Evolutionary conservation across 2,329 filamentous ascomycete species (phyloP), one percentile per base, ranked within the genome.

Genomic region (Xylariaceae sp.): DNA sequence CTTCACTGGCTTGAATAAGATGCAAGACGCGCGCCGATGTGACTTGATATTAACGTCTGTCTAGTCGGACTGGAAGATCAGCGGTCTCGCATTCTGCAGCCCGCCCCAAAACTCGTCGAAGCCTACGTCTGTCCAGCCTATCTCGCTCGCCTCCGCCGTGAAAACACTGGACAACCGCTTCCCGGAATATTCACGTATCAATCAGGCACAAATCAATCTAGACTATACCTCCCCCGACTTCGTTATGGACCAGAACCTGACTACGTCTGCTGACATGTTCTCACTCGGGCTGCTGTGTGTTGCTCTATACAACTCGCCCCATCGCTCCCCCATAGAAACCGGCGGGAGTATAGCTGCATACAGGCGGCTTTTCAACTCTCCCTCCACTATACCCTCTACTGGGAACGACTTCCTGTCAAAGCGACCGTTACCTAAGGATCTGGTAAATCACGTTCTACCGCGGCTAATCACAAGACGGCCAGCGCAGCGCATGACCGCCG

Each of bases 211-310:
- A 70, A 77, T 99, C 55, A 88, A 94, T 68, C 80, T 97, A 60
- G 92, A 99, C 73, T 99, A 90, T 68, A 88, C 89, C 0, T 96
- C 92, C 1, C 94, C 94, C 1, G 94, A 99, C 71, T 96, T 97
- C 65, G 87, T 95, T 44, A 76, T 99, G 55, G 94, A 99, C 71
- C 89, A 86, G 57, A 95, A 92, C 68, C 80, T 96, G 49, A 92
- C 89, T 5, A 74, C 86, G 0, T 83, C 89, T 16, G 87, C 92
- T 49, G 94, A 99, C 71, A 88, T 99, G 79, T 99, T 96, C 74
- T 95, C 90, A 1, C 76, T 99, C 16, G 94, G 94, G 9, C 77
- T 99, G 43, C 73, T 99, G 32, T 92, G 94, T 53, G 79, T 97
- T 51, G 85, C 94, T 2, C 79, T 97, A 2, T 97, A 97, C 72